phyloP scores from a whole-genome alignment of 192 early-diverging fungal species.

The Thamnidium elegans region DNA sequence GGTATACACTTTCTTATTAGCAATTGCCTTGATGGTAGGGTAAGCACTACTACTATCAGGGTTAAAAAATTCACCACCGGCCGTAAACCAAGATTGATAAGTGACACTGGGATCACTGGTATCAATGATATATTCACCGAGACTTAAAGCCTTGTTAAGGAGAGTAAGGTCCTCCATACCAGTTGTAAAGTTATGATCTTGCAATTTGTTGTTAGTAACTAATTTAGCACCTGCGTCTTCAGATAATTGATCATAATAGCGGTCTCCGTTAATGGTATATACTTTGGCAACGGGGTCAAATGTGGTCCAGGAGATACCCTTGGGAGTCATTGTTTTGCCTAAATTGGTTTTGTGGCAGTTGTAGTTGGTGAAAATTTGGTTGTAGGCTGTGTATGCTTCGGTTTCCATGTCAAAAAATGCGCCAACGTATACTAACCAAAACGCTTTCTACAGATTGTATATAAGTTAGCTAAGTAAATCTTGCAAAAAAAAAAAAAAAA shows the following conservation, averaged over 20 bases:
- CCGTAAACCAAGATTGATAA: neutral
- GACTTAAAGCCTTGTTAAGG: neutral
- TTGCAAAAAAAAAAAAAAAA: too few relatives aligned
- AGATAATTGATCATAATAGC: conserved; percentile 10
- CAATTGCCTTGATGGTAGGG: neutral
- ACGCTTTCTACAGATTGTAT: conserved; percentile 12
- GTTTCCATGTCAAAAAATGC: conserved; percentile 4
- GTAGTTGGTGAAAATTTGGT: neutral
- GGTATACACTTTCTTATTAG: neutral
- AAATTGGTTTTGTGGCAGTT: neutral
- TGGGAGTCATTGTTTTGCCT: neutral
- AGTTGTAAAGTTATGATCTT: neutral
- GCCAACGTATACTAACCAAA: conserved; percentile 7
- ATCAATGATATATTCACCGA: conserved; percentile 3
- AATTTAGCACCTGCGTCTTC: conserved; percentile 7
- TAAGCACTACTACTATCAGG: neutral
- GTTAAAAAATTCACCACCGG: neutral
- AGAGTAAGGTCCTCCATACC: neutral
- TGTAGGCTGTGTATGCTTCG: neutral
- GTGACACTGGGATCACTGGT: conserved; percentile 1
- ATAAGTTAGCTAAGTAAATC: too few relatives aligned
- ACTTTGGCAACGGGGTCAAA: neutral
- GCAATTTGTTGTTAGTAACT: neutral
- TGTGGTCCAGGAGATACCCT: neutral
- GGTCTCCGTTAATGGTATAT: conserved; percentile 4